Evolutionary conservation across 768 basidiomycete species (phyloP), one percentile per base, ranked within the genome.

Genomic region (Pulveroboletus frians): DNA sequence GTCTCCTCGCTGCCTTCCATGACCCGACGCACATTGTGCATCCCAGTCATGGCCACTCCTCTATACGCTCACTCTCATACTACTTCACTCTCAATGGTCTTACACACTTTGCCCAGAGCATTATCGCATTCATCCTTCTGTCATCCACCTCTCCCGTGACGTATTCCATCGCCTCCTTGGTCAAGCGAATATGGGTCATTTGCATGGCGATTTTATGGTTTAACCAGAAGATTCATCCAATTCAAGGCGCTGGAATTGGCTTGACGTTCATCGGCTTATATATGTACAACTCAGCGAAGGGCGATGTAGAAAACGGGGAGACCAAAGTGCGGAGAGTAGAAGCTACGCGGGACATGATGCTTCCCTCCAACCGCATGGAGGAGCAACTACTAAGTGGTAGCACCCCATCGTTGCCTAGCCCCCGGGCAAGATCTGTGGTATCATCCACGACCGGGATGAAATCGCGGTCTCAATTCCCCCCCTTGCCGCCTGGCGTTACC

Each of bases 141-240:
- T 84, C 95, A 2, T 91, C 89, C 26, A 95, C 92, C 3, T 97
- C 95, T 10, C 95, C 96, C 17, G 96, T 99, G 57, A 98, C 96
- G 1, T 99, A 99, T 71, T 95, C 92, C 45, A 98, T 99, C 66
- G 96, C 96, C 3, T 96, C 92, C 4, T 82, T 99, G 61, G 83
- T 97, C 73, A 99, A 99, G 70, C 92, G 96, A 21, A 93, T 99
- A 47, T 92, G 85, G 39, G 96, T 99, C 61, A 99, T 99, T 62
- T 94, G 92, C 72, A 88, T 97, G 59, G 96, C 96, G 17, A 89
- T 99, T 63, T 74, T 93, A 43, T 99, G 95, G 95, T 98, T 97
- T 73, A 84, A 78, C 48, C 95, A 97, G 71, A 64, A 76, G 31
- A 81, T 97, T 15, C 87, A 94, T 52, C 80, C 79, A 9, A 61